Evolutionary conservation across 441 rosid species (phyloP), one percentile per base, ranked within the genome.

Genomic region (Viola pubescens): DNA sequence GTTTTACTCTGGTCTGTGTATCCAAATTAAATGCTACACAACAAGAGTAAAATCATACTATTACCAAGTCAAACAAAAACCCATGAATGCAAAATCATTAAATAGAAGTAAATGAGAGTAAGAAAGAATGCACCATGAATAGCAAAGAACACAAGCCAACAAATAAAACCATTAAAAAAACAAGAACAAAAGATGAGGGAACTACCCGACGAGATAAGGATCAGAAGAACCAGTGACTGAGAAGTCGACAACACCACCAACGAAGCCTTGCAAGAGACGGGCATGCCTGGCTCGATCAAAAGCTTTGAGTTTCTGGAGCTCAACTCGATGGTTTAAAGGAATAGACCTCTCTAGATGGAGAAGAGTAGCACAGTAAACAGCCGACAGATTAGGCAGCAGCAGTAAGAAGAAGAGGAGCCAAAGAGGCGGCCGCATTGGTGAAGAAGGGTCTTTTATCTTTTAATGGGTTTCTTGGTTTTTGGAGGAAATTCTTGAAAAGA

Each of bases 151-250:
- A 48, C 6, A 52, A n/a, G 43, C 37, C 58, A 56, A 45, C 45
- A 59, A 26, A 63, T 34, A 19, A 58, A 37, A 61, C 37, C 42
- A 45, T 1, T 19, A 46, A 66, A 63, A 57, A 66, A 60, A 56
- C 8, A 26, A 61, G 69, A 49, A 16, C 44, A 5, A 16, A 13
- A 16, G 9, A 37, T 11, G 42, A 61, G 5, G 53, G 64, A 80
- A 59, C 65, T 79, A 92, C 97, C 98, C 98, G 50, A 81, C 72
- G 60, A 88, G 82, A 61, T 65, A 85, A 14, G 94, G 92, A 83
- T 92, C 98, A 63, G 98, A 71, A 62, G 94, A 75, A 62, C 97
- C 98, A 66, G 76, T 69, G 59, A 94, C 95, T 0, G 95, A 60
- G 78, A 94, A 87, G 74, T 88, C 81, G 48, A 87, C 97, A 47